Conservation (phyloP, 495 filamentous ascomycete species). For the Penicillium robsamsonii region DNA sequence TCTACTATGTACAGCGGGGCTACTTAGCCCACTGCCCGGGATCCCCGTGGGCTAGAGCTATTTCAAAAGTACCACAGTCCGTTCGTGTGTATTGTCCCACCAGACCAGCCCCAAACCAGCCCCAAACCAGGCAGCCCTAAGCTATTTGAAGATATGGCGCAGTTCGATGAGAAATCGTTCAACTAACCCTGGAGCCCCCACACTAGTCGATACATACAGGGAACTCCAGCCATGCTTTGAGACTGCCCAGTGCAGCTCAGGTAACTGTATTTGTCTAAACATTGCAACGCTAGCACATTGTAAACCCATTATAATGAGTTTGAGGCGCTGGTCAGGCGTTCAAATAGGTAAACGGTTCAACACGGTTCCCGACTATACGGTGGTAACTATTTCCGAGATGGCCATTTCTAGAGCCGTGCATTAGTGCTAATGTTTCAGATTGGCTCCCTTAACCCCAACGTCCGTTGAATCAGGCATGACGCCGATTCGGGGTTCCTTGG, state of each 20-base stretch:
- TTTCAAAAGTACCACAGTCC: slow-evolving; percentile 39
- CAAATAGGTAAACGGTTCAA: slow-evolving; percentile 54
- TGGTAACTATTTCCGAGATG: slow-evolving; percentile 11
- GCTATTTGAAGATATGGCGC: slow-evolving; percentile 17
- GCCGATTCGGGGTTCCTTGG: slow-evolving; percentile 23
- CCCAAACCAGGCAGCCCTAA: slow-evolving; percentile 35
- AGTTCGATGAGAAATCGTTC: not conserved
- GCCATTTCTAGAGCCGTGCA: slow-evolving; percentile 12
- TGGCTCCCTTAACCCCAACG: slow-evolving; percentile 6
- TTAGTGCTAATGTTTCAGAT: slow-evolving; percentile 13
- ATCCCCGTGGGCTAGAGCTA: slow-evolving; percentile 37
- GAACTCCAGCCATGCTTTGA: slow-evolving; percentile 1
- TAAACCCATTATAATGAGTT: slow-evolving; percentile 48
- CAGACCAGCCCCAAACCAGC: slow-evolving; percentile 16
- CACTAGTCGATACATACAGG: slow-evolving; percentile 1
- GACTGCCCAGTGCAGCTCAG: not conserved
- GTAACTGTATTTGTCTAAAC: not conserved
- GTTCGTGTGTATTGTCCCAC: slow-evolving; percentile 29
- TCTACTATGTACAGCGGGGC: slow-evolving; percentile 42
- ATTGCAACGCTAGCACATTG: not conserved
- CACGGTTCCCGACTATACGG: slow-evolving; percentile 44
- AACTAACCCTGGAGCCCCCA: not conserved
- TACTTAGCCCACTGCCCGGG: slow-evolving; percentile 52
- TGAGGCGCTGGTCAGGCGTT: slow-evolving; percentile 48
- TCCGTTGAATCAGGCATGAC: not conserved